A percentile compares a stretch with the other conserved stretches of the same genome.
These are phyloP conservation scores for Yamadazyma sp. DNA, from an alignment of 1,139 yeast species.

Conservation along the genomic window DNA sequence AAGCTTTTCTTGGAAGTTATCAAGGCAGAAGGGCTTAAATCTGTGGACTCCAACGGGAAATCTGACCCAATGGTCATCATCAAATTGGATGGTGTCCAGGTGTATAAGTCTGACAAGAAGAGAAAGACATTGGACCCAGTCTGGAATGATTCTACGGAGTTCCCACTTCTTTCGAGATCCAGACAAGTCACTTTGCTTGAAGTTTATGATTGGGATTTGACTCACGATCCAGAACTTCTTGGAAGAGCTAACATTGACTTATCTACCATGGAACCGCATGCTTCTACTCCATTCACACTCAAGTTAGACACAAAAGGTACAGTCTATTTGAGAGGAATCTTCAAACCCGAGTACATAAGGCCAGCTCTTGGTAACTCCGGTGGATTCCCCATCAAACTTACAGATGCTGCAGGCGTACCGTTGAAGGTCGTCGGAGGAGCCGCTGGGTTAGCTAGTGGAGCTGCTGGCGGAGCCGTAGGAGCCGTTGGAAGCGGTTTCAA, in stretches of 20 bases:
- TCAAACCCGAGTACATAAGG: constrained; percentile 66
- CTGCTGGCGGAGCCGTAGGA: constrained; percentile 25
- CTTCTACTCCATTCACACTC: constrained; percentile 46
- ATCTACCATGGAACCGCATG: constrained; percentile 44
- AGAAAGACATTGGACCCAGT: constrained; percentile 68
- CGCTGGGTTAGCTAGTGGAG: constrained; percentile 40
- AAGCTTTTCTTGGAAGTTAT: constrained; percentile 53
- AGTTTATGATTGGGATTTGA: constrained; percentile 75
- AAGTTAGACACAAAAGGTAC: constrained; percentile 63
- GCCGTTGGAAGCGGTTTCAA: constrained; percentile 26
- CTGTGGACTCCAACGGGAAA: constrained; percentile 72
- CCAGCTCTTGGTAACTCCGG: constrained; percentile 49
- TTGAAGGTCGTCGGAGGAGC: constrained; percentile 46
- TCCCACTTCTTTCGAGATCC: constrained; percentile 63
- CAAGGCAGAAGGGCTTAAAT: constrained; percentile 50
- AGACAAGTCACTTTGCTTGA: constrained; percentile 50
- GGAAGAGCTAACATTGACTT: constrained; percentile 56
- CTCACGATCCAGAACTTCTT: constrained; percentile 63
- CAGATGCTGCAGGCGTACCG: constrained; percentile 46
- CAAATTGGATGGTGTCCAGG: constrained; percentile 51
- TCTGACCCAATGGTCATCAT: constrained; percentile 67
- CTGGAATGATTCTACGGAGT: constrained; percentile 63
- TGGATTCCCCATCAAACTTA: constrained; percentile 42
- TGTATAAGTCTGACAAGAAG: constrained; percentile 58
- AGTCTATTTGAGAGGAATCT: constrained; percentile 51